Percentiles rank a stretch among this genome's conserved stretches.
phyloP scores from a whole-genome alignment of 768 basidiomycete genomes.

The Psilocybe cyanescens region DNA sequence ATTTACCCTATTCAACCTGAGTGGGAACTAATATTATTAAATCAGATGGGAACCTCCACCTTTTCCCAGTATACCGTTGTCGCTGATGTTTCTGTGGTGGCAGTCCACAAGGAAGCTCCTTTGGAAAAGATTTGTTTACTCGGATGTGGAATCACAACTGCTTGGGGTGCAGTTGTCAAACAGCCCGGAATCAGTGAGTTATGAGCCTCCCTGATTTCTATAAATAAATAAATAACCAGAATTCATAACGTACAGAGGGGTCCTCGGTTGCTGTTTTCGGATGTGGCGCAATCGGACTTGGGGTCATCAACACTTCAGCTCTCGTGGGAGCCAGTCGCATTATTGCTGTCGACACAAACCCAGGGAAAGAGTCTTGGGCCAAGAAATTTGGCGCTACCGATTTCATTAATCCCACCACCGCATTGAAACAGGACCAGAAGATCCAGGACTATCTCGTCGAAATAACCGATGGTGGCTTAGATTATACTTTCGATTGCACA shows the following conservation, averaged over 20 bases:
- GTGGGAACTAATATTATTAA: constrained; percentile 1
- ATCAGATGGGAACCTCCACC: constrained; percentile 96
- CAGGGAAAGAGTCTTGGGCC: constrained; percentile 85
- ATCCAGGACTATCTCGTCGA: constrained; percentile 92
- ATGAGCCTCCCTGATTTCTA: background rate
- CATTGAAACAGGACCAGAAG: constrained; percentile 74
- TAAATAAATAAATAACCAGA: background rate
- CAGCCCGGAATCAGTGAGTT: constrained; percentile 81
- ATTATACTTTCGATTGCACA: constrained; percentile 97
- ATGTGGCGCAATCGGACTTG: constrained; percentile 94
- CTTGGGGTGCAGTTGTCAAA: constrained; percentile 95
- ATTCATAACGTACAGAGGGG: constrained; percentile 52
- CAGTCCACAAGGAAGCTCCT: constrained; percentile 83
- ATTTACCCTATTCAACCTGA: background rate
- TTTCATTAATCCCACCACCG: constrained; percentile 77
- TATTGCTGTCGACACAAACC: constrained; percentile 92
- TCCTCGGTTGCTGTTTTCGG: constrained; percentile 95
- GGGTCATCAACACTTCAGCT: constrained; percentile 81
- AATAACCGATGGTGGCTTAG: constrained; percentile 94
- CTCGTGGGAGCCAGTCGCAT: constrained; percentile 83
- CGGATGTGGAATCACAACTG: constrained; percentile 97
- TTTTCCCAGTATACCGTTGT: constrained; percentile 99
- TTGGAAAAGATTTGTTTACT: constrained; percentile 97
- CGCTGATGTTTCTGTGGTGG: constrained; percentile 94
- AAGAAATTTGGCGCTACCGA: constrained; percentile 94